Evolutionary conservation across 306 rosid genomes (phyloP), one percentile per base, ranked within the genome.

Genomic region (Casuarina cunninghamiana): DNA sequence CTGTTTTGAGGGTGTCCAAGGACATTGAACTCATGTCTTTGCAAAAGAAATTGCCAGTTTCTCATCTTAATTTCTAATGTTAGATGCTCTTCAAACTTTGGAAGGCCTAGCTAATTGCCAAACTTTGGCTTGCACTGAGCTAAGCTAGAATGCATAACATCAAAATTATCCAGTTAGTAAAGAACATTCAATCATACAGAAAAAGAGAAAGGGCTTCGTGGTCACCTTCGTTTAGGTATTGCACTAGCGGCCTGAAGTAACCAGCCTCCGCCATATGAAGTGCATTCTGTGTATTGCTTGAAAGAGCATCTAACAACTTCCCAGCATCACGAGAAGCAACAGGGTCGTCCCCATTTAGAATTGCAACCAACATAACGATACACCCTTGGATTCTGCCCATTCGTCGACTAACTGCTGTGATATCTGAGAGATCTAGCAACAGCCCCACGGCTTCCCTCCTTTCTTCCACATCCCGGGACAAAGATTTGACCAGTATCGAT

Each of bases 231-330:
- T 87, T 85, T 50, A 94, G 89, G 88, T 79, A 87, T 67, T 85
- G 84, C 77, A 94, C 97, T 46, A 94, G 75, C 26, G 98, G 97
- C 86, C 78, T 81, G 74, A 91, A 94, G 87, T 91, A 91, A 55
- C 97, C 97, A 3, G 98, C 98, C 81, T 94, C 98, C 0, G 98
- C 97, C 97, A 94, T 94, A 80, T 90, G 90, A 83, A 94, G 97
- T 44, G 95, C 96, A 68, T 94, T 91, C 80, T 94, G 98, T 69
- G 89, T 84, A 82, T 85, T 94, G 72, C 90, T 79, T 5, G 98
- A 90, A 81, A 94, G 82, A 48, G 85, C 80, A 83, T 87, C 80
- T 87, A 94, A 82, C 80, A 94, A 80, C 84, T 88, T 88, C 54
- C 89, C 86, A 0, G 98, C 97, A 58, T 83, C 82, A 61, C 5